Evolutionary conservation across 257 asterid species (phyloP).

Genomic region (Nicotiana obtusifolia): DNA sequence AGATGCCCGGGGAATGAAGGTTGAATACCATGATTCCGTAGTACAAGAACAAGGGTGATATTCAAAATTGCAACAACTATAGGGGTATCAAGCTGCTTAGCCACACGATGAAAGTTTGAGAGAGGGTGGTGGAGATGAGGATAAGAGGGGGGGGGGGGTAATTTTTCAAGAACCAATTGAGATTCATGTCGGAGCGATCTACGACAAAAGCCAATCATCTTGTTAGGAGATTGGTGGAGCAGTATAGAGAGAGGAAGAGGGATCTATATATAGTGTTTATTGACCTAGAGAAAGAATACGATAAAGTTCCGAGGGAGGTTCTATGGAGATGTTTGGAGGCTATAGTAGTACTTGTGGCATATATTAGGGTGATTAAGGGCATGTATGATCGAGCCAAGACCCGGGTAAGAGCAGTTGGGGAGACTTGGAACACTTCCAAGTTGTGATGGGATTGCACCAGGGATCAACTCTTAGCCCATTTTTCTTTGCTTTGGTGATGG

Average conservation of each 20-base stretch:
- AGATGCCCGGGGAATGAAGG: background rate
- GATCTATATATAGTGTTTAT: background rate
- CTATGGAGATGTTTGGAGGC: background rate
- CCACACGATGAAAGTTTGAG: background rate
- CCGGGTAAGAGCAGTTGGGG: background rate
- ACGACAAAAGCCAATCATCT: background rate
- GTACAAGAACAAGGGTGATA: background rate
- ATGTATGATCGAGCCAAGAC: background rate
- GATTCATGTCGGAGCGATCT: background rate
- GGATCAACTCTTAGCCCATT: background rate
- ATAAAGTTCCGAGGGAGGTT: too few relatives aligned
- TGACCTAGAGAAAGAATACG: background rate
- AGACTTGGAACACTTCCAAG: background rate
- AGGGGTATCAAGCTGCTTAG: background rate
- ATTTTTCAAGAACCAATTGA: background rate
- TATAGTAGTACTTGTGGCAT: background rate
- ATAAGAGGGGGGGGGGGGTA: background rate
- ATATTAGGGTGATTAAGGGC: background rate
- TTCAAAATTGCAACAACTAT: too few relatives aligned
- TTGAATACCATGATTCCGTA: background rate
- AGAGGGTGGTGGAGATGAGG: background rate
- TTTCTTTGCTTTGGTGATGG: background rate
- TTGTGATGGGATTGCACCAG: background rate
- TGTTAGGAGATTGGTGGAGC: background rate
- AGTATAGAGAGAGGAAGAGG: background rate